Percentiles rank a stretch among this genome's conserved stretches.
Evolutionary conservation across 2,329 filamentous ascomycete species (phyloP).

Genomic region (Botrytis hyacinthi): DNA sequence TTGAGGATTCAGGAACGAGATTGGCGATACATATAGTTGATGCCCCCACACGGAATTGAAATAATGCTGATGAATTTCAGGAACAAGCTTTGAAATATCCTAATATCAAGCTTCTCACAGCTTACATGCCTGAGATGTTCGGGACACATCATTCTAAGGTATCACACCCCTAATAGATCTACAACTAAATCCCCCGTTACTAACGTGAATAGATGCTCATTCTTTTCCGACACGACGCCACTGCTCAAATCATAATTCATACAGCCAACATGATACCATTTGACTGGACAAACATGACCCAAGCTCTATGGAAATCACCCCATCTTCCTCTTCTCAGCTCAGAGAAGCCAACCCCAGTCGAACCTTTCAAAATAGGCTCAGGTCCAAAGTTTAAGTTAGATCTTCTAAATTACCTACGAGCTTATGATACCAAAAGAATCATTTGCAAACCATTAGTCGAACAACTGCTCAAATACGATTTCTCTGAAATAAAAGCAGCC

Average conservation of each 20-base stretch:
- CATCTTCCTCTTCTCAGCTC: constrained; percentile 51
- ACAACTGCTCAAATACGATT: constrained; percentile 64
- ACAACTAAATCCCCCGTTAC: not conserved
- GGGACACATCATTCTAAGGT: constrained; percentile 69
- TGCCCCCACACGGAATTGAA: not conserved
- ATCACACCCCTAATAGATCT: not conserved
- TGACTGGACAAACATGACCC: constrained; percentile 87
- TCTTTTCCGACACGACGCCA: constrained; percentile 73
- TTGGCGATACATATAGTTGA: not conserved
- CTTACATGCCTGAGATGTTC: constrained; percentile 79
- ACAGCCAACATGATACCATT: constrained; percentile 88
- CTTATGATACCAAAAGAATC: constrained; percentile 60
- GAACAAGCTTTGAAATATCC: constrained; percentile 57
- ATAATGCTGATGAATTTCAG: constrained; percentile 42
- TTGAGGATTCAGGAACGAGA: not conserved
- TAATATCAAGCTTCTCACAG: constrained; percentile 69
- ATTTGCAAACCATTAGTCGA: constrained; percentile 56
- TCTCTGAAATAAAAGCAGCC: constrained; percentile 64
- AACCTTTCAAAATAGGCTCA: constrained; percentile 47
- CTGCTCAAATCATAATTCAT: constrained; percentile 77
- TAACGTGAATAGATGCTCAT: constrained; percentile 69
- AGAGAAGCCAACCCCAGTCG: not conserved
- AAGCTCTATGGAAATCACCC: constrained; percentile 78
- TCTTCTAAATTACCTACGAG: constrained; percentile 67
- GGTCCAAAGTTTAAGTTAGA: constrained; percentile 74